Evolutionary conservation across 192 early-diverging fungal genomes (phyloP).

Genomic region (Linnemannia exigua): DNA sequence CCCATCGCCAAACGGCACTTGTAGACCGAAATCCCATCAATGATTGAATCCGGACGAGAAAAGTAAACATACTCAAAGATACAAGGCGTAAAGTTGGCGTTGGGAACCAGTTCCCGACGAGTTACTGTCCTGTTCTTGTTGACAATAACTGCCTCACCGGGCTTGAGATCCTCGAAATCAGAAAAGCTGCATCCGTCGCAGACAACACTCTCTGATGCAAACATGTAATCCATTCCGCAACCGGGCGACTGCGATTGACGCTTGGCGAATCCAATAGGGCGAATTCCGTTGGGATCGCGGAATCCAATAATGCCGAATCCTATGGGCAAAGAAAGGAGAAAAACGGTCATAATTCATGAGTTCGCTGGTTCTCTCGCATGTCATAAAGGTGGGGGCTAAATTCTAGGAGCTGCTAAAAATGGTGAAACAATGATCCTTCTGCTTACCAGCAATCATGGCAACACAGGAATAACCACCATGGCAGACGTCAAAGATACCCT

Average conservation of each 20-base stretch:
- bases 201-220: constrained; percentile 96
- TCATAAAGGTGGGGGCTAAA: too few species aligned
- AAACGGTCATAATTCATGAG: too few species aligned
- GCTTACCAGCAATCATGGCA: constrained; percentile 91
- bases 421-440: too few species aligned
- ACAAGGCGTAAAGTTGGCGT: constrained; percentile 80
- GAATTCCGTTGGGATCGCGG: constrained; percentile 95
- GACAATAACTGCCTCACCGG: constrained; percentile 95
- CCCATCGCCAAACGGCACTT: constrained; percentile 97
- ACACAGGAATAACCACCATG: constrained; percentile 93
- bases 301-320: constrained; percentile 93
- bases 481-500: constrained; percentile 83
- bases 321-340: constrained; percentile 12
- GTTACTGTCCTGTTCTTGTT: constrained; percentile 77
- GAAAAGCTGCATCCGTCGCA: constrained; percentile 90
- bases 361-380: too few species aligned
- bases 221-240: constrained; percentile 96
- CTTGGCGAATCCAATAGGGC: constrained; percentile 93
- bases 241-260: constrained; percentile 60
- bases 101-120: constrained; percentile 69
- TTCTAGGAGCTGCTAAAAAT: too few species aligned
- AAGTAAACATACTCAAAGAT: constrained; percentile 99
- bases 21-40: constrained; percentile 98
- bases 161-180: constrained; percentile 89
- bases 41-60: constrained; percentile 97